A percentile compares a stretch with the other conserved stretches of the same genome.
Evolutionary conservation across 805 yeast genomes (phyloP).

Genomic region (Sugiyamaella qingdaonensis): DNA sequence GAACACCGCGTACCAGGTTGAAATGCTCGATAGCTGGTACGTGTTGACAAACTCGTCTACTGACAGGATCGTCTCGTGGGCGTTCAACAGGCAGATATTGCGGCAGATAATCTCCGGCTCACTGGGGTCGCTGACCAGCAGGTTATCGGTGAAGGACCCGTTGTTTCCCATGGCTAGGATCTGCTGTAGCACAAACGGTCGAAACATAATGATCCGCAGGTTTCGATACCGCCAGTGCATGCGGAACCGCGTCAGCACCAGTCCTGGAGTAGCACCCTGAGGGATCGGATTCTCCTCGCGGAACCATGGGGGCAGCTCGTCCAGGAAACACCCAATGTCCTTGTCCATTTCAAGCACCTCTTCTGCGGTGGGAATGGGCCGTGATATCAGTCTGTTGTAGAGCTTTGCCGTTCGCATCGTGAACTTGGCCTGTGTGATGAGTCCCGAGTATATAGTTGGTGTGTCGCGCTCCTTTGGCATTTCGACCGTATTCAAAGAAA

Average conservation of each 20-base stretch:
- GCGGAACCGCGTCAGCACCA: constrained; percentile 48
- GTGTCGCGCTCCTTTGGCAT: constrained; percentile 24
- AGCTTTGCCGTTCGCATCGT: constrained; percentile 46
- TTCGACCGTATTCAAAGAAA: constrained; percentile 24
- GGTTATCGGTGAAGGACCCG: constrained; percentile 6
- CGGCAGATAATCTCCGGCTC: constrained; percentile 47
- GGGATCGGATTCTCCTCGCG: constrained; percentile 33
- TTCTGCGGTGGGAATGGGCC: constrained; percentile 44
- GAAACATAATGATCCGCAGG: constrained; percentile 49
- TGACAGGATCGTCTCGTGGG: constrained; percentile 50
- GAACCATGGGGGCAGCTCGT: constrained; percentile 45
- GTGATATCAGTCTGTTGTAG: constrained; percentile 45
- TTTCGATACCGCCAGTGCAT: constrained; percentile 57
- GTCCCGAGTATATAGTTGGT: constrained; percentile 57
- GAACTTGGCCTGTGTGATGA: constrained; percentile 52
- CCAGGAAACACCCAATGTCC: constrained; percentile 39
- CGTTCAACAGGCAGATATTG: constrained; percentile 46
- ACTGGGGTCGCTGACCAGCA: neutral
- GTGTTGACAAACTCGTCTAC: constrained; percentile 33
- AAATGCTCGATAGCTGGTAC: constrained; percentile 41
- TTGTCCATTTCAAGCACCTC: constrained; percentile 49
- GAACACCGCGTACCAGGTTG: constrained; percentile 62
- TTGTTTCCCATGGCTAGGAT: constrained; percentile 31
- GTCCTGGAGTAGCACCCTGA: constrained; percentile 39
- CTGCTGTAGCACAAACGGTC: constrained; percentile 56